phyloP scores from a whole-genome alignment of 306 rosid species.

The Crotalaria pallida region DNA sequence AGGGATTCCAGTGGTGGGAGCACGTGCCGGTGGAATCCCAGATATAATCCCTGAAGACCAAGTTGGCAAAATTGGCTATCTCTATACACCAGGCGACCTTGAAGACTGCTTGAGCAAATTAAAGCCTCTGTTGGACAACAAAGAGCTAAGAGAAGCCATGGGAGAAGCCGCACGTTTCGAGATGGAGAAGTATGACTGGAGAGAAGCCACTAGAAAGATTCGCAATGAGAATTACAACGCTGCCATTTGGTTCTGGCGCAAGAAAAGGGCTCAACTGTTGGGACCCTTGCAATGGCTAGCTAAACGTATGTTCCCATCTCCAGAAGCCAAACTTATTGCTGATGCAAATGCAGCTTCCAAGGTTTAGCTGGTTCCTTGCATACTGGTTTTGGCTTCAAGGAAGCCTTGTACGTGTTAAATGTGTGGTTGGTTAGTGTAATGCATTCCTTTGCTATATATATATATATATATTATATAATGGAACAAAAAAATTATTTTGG shows the following conservation, averaged over 20 bases:
- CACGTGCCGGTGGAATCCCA: slow-evolving; percentile 94
- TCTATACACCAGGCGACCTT: slow-evolving; percentile 61
- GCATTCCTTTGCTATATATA: too few relatives aligned
- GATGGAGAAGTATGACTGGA: slow-evolving; percentile 95
- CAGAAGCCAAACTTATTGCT: slow-evolving; percentile 41
- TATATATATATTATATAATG: too few relatives aligned
- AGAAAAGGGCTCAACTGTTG: slow-evolving; percentile 69
- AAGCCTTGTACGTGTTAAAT: slow-evolving; percentile 29
- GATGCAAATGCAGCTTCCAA: slow-evolving; percentile 14
- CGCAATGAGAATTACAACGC: slow-evolving; percentile 84
- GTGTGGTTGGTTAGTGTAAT: too few relatives aligned
- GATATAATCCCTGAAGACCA: slow-evolving; percentile 80
- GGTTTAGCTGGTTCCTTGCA: slow-evolving; percentile 12
- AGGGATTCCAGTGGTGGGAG: slow-evolving; percentile 88
- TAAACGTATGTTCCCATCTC: slow-evolving; percentile 67
- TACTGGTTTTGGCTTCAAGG: slow-evolving; percentile 38
- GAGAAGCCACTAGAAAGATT: slow-evolving; percentile 68
- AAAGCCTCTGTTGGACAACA: slow-evolving; percentile 53
- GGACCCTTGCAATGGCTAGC: slow-evolving; percentile 80
- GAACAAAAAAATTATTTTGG: too few relatives aligned
- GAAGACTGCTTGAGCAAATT: slow-evolving; percentile 85
- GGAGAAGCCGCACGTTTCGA: slow-evolving; percentile 77
- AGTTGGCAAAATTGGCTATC: slow-evolving; percentile 79
- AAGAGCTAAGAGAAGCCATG: slow-evolving; percentile 65
- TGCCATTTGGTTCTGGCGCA: slow-evolving; percentile 99